Percentiles rank a stretch among this genome's conserved stretches.
Conservation (phyloP, 768 basidiomycete genomes). For the Boletus rex-veris region DNA sequence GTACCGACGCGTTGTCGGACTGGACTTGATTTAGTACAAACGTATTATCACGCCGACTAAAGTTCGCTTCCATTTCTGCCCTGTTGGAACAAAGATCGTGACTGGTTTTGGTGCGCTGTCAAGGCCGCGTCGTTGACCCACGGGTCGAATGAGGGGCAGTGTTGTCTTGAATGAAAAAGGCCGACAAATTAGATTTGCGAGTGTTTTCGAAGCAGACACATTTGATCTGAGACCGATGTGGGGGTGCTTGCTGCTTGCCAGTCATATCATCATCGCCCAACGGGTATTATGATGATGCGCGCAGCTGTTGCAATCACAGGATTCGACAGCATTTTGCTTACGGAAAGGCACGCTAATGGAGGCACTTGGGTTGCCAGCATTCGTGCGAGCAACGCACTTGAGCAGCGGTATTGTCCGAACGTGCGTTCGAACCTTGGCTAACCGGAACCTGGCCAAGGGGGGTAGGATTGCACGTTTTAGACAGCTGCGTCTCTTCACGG, state of each 20-base stretch:
- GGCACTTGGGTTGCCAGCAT: constrained; percentile 14
- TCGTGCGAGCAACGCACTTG: constrained; percentile 13
- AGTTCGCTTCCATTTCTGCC: constrained; percentile 25
- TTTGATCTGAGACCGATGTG: constrained; percentile 16
- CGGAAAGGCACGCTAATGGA: constrained; percentile 13
- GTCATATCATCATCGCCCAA: constrained; percentile 4
- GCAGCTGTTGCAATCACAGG: constrained; percentile 13
- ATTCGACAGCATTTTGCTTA: constrained; percentile 16
- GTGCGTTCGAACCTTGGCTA: constrained; percentile 13
- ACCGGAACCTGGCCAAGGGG: constrained; percentile 7
- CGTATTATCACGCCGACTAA: background rate
- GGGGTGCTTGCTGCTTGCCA: background rate
- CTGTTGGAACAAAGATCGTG: constrained; percentile 17
- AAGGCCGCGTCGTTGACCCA: constrained; percentile 8
- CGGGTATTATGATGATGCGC: constrained; percentile 14
- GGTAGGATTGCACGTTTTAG: constrained; percentile 8
- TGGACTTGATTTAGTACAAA: constrained; percentile 3
- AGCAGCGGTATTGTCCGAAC: constrained; percentile 11
- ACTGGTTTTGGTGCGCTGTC: constrained; percentile 10
- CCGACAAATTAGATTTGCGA: constrained; percentile 20
- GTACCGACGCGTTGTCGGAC: constrained; percentile 7
- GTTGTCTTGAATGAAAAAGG: constrained; percentile 12
- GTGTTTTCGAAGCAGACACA: constrained; percentile 2
- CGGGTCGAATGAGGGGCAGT: constrained; percentile 2
- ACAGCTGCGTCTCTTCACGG: constrained; percentile 6